phyloP scores from a whole-genome alignment of 2,329 filamentous ascomycete species.

The Beauveria scarabaeidicola region DNA sequence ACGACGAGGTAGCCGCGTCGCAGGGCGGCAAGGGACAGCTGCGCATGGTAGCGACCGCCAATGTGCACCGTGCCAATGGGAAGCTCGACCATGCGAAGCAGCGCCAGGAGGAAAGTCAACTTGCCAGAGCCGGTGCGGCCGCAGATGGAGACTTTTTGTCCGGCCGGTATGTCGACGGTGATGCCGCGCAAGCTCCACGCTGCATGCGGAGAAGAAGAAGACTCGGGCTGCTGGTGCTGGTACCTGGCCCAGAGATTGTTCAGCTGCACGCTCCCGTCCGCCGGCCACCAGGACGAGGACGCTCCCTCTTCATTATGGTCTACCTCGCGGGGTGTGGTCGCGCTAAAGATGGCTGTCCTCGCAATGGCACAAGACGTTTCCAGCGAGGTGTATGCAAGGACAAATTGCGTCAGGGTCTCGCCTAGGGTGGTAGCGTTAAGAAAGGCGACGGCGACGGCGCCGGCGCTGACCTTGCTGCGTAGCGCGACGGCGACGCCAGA shows the following conservation, averaged over 20 bases:
- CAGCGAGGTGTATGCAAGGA: neutral
- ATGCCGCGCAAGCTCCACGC: neutral
- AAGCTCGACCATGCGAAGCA: neutral
- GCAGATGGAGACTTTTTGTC: neutral
- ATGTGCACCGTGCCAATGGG: neutral
- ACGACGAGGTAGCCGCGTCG: neutral
- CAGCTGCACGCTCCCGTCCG: neutral
- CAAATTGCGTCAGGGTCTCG: neutral
- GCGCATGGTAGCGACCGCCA: neutral
- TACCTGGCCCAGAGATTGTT: constrained; percentile 1
- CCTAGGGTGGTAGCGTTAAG: constrained; percentile 2
- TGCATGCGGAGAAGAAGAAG: neutral
- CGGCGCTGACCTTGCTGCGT: neutral
- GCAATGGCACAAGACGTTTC: constrained; percentile 4
- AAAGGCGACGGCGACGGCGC: constrained; percentile 3
- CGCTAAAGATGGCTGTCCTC: neutral
- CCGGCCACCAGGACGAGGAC: neutral
- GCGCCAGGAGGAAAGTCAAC: neutral
- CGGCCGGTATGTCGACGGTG: neutral
- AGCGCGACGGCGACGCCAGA: neutral
- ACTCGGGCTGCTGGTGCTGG: neutral
- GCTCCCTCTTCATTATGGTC: neutral
- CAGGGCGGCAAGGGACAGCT: neutral
- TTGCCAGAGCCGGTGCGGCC: constrained; percentile 6
- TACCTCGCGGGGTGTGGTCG: neutral